Base-by-base conservation (phyloP, 2,329 filamentous ascomycete species). In the Cordyceps militaris region DNA sequence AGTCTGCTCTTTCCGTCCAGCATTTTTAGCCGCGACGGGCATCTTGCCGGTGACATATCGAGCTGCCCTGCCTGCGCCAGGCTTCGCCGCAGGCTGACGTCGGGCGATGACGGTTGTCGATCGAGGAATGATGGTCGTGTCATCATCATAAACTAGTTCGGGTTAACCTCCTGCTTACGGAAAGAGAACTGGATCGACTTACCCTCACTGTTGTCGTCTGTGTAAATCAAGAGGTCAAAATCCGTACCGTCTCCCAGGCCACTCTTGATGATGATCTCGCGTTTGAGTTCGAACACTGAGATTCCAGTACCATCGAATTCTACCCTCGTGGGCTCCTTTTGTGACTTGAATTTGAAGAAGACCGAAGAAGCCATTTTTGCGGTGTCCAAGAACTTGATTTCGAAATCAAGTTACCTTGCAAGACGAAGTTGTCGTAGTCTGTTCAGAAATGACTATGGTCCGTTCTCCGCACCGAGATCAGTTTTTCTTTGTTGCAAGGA, bases 261-360 rank as follows among this genome's bases (percentile, higher is more conserved):
- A 73, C 91, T 95, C 73, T 93, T 89, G 72, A 83, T 86, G 77
- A 99, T 99, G 69, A 99, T 99, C 76, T 97, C 94, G 78, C 93
- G 89, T 78, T 99, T 99, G 70, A 99, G 81, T 71, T 99, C 95
- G 76, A 97, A 99, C 63, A 97, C 94, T 61, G 93, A 96, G 70
- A 97, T 96, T 74, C 91, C 91, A 67, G 93, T 97, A 70, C 94
- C 94, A 75, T 99, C 93, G 73, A 99, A 97, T 69, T 92, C 89
- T 67, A 99, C 91, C 69, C 92, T 86, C 59, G 91, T 91, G 60
- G 91, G 90, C 71, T 97, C 94, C 78, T 91, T 97, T 71, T 95
- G 91, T 66, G 93, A 97, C 78, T 97, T 97, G 86, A 99, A 99
- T 78, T 96, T 96, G 89, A 97, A 99, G 77, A 97, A 97, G 70